Evolutionary conservation across 1,284 basidiomycete genomes (phyloP).

Genomic region (Rhodotorula sp.): DNA sequence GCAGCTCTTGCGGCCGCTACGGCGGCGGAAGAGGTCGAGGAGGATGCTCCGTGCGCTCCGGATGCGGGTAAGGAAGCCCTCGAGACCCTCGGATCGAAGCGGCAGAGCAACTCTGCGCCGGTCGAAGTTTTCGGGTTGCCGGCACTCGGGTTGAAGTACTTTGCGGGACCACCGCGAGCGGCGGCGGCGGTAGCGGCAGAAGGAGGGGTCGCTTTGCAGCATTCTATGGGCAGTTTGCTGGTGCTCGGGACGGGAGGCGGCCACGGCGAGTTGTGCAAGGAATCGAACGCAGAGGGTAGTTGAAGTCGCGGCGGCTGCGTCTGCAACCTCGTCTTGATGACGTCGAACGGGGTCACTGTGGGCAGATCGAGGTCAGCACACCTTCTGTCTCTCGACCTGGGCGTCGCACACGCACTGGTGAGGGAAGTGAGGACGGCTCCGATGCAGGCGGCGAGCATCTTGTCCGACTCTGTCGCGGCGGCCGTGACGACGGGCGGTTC

Average conservation of each 20-base stretch:
- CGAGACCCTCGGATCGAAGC: constrained; percentile 47
- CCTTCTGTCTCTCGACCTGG: background rate
- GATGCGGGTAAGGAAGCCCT: constrained; percentile 25
- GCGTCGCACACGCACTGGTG: constrained; percentile 38
- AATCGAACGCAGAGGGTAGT: constrained; percentile 5
- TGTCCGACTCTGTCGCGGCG: constrained; percentile 30
- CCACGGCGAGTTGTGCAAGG: constrained; percentile 17
- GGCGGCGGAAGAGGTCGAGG: background rate
- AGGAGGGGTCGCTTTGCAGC: background rate
- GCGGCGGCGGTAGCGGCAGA: background rate
- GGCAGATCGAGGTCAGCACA: background rate
- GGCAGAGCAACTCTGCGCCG: constrained; percentile 40
- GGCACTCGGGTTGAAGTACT: constrained; percentile 24
- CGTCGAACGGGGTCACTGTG: constrained; percentile 90
- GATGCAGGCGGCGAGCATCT: constrained; percentile 42
- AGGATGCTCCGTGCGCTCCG: constrained; percentile 4
- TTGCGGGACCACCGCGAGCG: constrained; percentile 15
- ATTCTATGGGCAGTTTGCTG: background rate
- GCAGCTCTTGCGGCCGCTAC: background rate
- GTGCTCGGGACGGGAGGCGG: constrained; percentile 35
- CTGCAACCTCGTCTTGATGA: constrained; percentile 74
- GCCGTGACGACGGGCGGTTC: background rate
- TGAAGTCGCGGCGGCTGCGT: constrained; percentile 18
- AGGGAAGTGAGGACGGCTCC: constrained; percentile 42
- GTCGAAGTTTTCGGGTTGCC: constrained; percentile 31